Evolutionary conservation across 2,329 filamentous ascomycete genomes (phyloP).

Genomic region (Penicillium freii): DNA sequence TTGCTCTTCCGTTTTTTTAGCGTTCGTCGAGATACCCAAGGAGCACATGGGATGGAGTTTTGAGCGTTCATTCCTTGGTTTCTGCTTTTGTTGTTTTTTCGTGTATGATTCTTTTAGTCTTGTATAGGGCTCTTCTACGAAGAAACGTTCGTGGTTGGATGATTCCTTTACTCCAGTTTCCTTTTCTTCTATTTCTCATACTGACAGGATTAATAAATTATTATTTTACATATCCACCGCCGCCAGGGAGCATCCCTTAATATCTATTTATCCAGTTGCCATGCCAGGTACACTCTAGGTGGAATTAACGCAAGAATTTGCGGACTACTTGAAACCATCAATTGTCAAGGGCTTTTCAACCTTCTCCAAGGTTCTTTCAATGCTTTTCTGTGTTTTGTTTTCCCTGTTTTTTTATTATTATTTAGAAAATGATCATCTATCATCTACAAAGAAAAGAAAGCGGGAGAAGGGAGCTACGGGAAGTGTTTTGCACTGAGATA

Average conservation of each 20-base stretch:
- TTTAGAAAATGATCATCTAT: neutral
- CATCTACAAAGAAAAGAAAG: neutral
- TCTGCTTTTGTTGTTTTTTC: neutral
- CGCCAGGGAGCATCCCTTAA: too few species aligned
- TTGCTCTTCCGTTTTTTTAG: neutral
- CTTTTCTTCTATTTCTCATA: neutral
- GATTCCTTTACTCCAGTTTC: constrained; percentile 34
- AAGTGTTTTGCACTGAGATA: neutral
- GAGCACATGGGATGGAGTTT: neutral
- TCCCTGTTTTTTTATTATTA: neutral
- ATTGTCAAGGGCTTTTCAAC: neutral
- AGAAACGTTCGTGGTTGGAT: neutral
- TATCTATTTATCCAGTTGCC: neutral
- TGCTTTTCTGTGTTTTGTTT: neutral
- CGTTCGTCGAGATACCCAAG: neutral
- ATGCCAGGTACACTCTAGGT: neutral
- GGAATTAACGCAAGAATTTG: neutral
- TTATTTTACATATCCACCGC: too few species aligned
- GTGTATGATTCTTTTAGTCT: neutral
- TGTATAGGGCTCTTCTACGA: neutral
- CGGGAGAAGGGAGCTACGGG: neutral
- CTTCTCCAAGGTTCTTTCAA: neutral
- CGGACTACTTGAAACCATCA: neutral
- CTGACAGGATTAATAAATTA: neutral
- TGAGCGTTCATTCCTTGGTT: neutral